Conservation (phyloP, 495 filamentous ascomycete genomes). For the Astrothelium subdiscretum region DNA sequence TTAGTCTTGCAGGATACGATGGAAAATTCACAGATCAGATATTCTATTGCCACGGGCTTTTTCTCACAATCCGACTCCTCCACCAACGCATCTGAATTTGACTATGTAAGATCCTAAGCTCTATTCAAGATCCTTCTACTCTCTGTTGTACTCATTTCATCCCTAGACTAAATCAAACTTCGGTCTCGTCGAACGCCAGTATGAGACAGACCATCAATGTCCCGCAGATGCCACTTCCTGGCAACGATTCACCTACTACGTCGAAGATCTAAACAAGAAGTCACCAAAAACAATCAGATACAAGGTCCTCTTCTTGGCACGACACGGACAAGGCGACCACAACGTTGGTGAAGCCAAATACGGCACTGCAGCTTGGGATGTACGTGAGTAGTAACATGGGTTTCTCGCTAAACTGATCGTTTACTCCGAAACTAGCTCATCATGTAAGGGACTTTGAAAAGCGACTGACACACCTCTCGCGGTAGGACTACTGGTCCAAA, state of each 20-base stretch:
- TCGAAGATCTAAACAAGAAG: slow-evolving; percentile 13
- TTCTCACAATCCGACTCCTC: slow-evolving; percentile 19
- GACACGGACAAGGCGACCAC: slow-evolving; percentile 30
- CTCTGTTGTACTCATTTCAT: not conserved
- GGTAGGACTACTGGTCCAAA: slow-evolving; percentile 23
- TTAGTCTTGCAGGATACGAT: not conserved
- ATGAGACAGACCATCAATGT: slow-evolving; percentile 13
- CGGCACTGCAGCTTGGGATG: slow-evolving; percentile 29
- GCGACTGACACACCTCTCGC: too few species aligned
- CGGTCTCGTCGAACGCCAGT: slow-evolving; percentile 20
- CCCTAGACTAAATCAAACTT: slow-evolving; percentile 20
- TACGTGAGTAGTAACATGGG: slow-evolving; percentile 6
- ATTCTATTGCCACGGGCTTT: slow-evolving; percentile 14
- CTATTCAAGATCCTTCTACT: not conserved
- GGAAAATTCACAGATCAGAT: not conserved
- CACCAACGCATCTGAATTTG: slow-evolving; percentile 13
- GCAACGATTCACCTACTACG: slow-evolving; percentile 20
- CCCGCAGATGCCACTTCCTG: slow-evolving; percentile 11
- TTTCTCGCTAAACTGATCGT: not conserved
- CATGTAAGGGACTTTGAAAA: slow-evolving; percentile 3
- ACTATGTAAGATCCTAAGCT: slow-evolving; percentile 15
- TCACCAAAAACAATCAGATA: slow-evolving; percentile 9
- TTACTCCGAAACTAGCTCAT: not conserved
- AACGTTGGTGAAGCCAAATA: slow-evolving; percentile 29
- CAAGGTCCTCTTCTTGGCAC: slow-evolving; percentile 26